Percentiles rank a stretch among this genome's conserved stretches.
These are phyloP conservation scores for Vitis hybrid DNA, from an alignment of 177 flowering plant genomes.

Conservation along the genomic window DNA sequence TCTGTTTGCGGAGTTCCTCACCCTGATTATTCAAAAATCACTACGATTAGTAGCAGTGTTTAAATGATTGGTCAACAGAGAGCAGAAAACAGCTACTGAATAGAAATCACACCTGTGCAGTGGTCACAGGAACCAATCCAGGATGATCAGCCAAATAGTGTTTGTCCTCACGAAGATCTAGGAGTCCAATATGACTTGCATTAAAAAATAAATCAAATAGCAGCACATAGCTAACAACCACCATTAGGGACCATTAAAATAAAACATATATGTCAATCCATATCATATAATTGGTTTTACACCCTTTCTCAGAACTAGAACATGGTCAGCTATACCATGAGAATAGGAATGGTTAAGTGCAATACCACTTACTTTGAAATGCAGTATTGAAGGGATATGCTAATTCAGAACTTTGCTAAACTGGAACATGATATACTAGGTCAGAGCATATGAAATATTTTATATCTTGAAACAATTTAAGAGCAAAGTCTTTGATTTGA, in stretches of 20 bases:
- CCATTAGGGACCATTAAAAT: neutral
- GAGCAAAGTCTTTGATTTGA: no score
- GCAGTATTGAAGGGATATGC: no score
- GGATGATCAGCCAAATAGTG: conserved; percentile 94
- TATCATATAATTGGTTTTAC: neutral
- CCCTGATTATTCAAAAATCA: conserved; percentile 54
- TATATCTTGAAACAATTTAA: no score
- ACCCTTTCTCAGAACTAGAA: no score
- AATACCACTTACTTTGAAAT: no score
- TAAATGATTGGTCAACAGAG: neutral
- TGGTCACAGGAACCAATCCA: conserved; percentile 83
- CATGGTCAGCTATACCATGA: no score
- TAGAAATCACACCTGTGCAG: conserved; percentile 64
- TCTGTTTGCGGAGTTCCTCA: conserved; percentile 92
- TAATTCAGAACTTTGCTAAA: no score
- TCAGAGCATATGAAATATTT: no score
- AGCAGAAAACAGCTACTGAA: conserved; percentile 1
- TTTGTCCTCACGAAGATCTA: conserved; percentile 98
- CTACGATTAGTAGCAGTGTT: neutral
- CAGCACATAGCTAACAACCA: neutral
- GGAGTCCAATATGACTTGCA: conserved; percentile 17
- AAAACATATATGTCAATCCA: neutral
- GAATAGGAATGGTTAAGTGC: no score
- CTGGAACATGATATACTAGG: no score
- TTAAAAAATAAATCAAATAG: neutral